Base-by-base conservation (phyloP, 371 early-diverging fungal genomes). In the Mortierella sp. region DNA sequence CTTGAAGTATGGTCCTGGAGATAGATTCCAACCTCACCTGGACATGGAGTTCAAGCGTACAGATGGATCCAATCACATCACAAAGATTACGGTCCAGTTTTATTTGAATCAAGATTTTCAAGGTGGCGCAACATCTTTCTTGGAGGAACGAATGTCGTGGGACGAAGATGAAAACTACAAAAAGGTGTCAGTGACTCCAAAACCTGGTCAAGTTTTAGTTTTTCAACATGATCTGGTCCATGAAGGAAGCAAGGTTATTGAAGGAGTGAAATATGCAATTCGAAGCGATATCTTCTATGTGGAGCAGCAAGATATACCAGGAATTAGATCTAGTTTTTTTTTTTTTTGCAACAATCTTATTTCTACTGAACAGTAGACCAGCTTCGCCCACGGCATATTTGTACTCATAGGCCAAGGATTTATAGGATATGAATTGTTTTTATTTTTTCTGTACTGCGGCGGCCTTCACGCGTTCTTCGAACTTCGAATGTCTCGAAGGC, bases 81-180 rank as follows among this genome's bases (percentile, higher is more conserved):
- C 83, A 19, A 77, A 73, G 61, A 40, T 87, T 28, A 87, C 87
- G 13, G 34, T 87, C 7, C 87, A 87, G 61, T 67, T 87, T 19
- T 87, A 84, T 64, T 66, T 87, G 47, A 84, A 82, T 45, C 68
- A 75, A 12, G 79, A 59, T 3, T 85, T 76, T 34, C 79, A 64
- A 26, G 85, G 86, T 9, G 88, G 88, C 0, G 82, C 72, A 62
- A 88, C 88, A 3, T 75, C 84, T 0, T 83, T 88, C 47, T 63
- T 87, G 65, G 49, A 69, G 4, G 68, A 68, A 57, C n/a, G 28
- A 32, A 10, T 28, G 34, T 1, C 34, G 15, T 51, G 58, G 49
- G 37, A 43, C 7, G 56, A 31, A 2, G 28, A 35, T 26, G 58
- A n/a, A n/a, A n/a, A n/a, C n/a, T n/a, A 2, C 8, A 49, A 35